These are phyloP conservation scores for Soucietia sequanensis DNA, from an alignment of 805 yeast genomes.

Conservation along the genomic window DNA sequence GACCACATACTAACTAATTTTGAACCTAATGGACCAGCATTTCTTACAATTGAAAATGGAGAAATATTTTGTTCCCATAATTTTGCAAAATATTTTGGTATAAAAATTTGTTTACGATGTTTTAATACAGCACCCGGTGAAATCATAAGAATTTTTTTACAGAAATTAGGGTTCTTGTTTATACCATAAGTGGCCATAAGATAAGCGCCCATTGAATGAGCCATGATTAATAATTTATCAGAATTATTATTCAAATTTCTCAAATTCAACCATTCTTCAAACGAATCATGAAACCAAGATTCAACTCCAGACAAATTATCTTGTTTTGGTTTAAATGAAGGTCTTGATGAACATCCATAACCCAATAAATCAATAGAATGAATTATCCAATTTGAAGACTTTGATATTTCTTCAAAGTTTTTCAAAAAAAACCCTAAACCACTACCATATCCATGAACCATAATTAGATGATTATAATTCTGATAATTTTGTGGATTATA, in stretches of 20 bases:
- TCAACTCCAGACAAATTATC: constrained; percentile 52
- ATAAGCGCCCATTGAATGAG: constrained; percentile 95
- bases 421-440: constrained; percentile 46
- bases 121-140: constrained; percentile 86
- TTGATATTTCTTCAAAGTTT: constrained; percentile 28
- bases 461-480: constrained; percentile 36
- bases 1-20: constrained; percentile 89
- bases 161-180: constrained; percentile 52
- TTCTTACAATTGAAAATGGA: constrained; percentile 79
- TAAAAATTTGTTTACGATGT: constrained; percentile 39
- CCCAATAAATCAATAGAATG: constrained; percentile 90
- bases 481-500: constrained; percentile 13
- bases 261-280: constrained; percentile 58
- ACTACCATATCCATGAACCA: constrained; percentile 46
- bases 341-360: constrained; percentile 86
- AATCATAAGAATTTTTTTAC: constrained; percentile 69
- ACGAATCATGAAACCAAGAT: constrained; percentile 61
- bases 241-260: constrained; percentile 38
- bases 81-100: constrained; percentile 75
- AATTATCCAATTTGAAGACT: constrained; percentile 57
- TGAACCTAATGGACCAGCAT: constrained; percentile 81
- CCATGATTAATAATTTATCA: constrained; percentile 57
- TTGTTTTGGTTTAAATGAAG: constrained; percentile 52
- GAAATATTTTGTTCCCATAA: constrained; percentile 87
- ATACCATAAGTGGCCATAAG: constrained; percentile 67